phyloP scores from a whole-genome alignment of 2,329 filamentous ascomycete genomes.

The Diaporthe ilicicola region DNA sequence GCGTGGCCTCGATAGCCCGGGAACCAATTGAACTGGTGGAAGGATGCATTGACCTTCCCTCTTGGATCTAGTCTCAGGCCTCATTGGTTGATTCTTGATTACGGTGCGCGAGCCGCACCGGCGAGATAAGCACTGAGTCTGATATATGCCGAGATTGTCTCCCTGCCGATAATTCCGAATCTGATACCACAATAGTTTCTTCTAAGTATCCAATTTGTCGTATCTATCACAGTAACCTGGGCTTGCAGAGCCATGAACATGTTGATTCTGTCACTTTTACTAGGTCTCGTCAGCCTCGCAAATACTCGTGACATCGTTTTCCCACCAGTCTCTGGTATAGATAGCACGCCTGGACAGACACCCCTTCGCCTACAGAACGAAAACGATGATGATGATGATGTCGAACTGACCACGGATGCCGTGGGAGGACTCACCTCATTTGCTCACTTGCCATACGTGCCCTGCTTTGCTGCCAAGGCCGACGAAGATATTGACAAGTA shows the following conservation, averaged over 20 bases:
- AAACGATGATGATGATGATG: conserved; percentile 27
- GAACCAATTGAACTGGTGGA: background rate
- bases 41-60: background rate
- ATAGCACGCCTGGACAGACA: conserved; percentile 1
- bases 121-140: background rate
- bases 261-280: background rate
- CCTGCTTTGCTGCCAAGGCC: conserved; percentile 7
- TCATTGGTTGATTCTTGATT: background rate
- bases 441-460: conserved; percentile 27
- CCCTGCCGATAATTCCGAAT: background rate
- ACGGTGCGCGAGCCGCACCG: background rate
- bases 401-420: conserved; percentile 27
- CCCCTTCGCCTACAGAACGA: background rate
- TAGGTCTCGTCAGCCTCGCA: background rate
- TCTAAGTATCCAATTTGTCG: too few species aligned
- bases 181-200: background rate
- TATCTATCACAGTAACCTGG: background rate
- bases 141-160: background rate
- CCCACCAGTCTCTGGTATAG: conserved; percentile 26
- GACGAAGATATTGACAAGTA: conserved; percentile 22
- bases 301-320: conserved; percentile 23
- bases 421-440: conserved; percentile 21
- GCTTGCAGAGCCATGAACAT: background rate
- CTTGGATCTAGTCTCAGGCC: background rate
- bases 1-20: background rate